Evolutionary conservation across 305 asterid species (phyloP), one percentile per base, ranked within the genome.

Genomic region (Galium porrigens): DNA sequence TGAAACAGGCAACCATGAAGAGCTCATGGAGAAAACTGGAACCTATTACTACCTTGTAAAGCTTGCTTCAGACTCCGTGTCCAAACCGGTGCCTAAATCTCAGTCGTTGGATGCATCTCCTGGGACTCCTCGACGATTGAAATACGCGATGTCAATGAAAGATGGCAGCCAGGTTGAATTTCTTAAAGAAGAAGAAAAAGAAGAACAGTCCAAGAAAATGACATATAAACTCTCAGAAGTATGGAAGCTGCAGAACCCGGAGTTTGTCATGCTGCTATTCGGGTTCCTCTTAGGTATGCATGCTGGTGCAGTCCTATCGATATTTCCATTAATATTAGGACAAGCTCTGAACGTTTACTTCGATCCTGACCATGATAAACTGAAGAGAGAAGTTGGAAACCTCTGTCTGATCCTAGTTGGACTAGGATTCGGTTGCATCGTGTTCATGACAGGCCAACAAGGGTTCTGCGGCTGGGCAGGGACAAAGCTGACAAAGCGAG

Each of bases 401-500:
- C 89, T 89, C 7, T 86, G 95, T 61, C 60, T 89, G 65, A 66
- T 81, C 18, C 68, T 89, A 17, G 75, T 89, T 63, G 95, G 95
- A 7, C 84, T 89, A 15, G 96, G 95, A 63, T 79, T 86, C 29
- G 96, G 91, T 9, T 80, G 89, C 44, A 77, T 82, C 36, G 9
- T 82, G 59, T 63, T 87, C 70, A 81, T 89, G 94, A 84, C 89
- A 10, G 85, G 86, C 39, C 95, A 88, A 70, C 96, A 88, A 67
- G 96, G 96, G 1, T 70, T 88, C 58, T 88, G 96, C 20, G 94
- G 96, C 14, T 86, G 81, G 87, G 88, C 95, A 1, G 96, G 96
- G 29, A 76, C 94, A 36, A 77, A 60, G 74, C 90, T 89, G 56
- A 89, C 94, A 0, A 81, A 70, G 74, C 71, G 95, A 69, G 84